Base-by-base conservation (phyloP, 768 basidiomycete species). In the Lactarius psammicola region DNA sequence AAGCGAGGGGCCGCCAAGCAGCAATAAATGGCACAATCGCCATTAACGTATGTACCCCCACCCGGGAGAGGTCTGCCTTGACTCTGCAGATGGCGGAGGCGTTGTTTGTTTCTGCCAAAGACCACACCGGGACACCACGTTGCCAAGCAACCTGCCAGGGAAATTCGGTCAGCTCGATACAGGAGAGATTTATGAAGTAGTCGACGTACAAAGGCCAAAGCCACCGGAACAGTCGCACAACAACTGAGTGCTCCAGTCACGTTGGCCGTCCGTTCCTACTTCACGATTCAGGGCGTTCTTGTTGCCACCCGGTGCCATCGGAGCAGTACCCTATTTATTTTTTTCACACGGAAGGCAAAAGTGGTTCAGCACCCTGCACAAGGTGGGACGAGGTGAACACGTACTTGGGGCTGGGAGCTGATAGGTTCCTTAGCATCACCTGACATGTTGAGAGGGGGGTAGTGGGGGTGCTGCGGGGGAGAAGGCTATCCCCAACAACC, bases 111-210 rank as follows among this genome's bases (percentile, higher is more conserved):
- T 65, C 78, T 70, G 34, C 75, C 72, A 71, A 80, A 81, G 46
- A 76, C 68, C 64, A 81, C 64, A 71, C 80, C 82, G 1, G 82
- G 81, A 72, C 75, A 78, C 71, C 72, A 82, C 42, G 72, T 78
- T 1, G 80, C 70, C 23, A 78, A 62, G 46, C 76, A 64, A 65
- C 76, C 81, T 82, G 33, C 13, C 38, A 23, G 26, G 13, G 30
- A 23, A 44, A 33, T 20, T 36, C n/a, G 55, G 55, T 56, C 9
- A 38, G 31, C 13, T 49, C 23, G n/a, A n/a, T 28, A 28, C 46
- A 54, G 28, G 49, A 38, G 28, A 20, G 15, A 15, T 71, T 13
- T 13, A 23, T 13, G 10, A 28, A 20, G 33, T 38, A 15, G 42
- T 53, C 3, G 49, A 59, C 72, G 17, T 65, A 75, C 76, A 76